Evolutionary conservation across 192 early-diverging fungal species (phyloP).

Genomic region (Gorgonomyces haynaldii): DNA sequence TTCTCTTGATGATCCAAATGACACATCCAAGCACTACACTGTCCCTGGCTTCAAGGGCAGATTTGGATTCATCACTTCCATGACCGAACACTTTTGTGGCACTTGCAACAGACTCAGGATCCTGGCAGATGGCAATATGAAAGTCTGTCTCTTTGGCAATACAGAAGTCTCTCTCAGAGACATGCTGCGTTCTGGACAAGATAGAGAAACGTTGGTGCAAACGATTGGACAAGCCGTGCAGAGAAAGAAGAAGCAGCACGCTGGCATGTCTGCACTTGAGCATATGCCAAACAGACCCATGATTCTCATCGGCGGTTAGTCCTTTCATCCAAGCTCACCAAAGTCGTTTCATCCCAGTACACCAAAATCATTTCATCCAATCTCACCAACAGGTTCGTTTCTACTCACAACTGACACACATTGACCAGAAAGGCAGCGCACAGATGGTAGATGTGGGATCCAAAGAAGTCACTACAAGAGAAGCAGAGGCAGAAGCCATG

Average conservation of each 20-base stretch:
- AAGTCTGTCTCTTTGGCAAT: constrained; percentile 89
- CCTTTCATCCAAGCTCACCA: too few relatives aligned
- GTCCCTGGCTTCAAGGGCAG: constrained; percentile 73
- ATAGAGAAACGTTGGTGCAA: constrained; percentile 56
- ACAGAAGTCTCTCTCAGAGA: constrained; percentile 78
- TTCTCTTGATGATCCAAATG: constrained; percentile 60
- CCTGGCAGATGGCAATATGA: constrained; percentile 88
- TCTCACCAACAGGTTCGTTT: too few relatives aligned
- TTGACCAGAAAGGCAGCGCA: constrained; percentile 63
- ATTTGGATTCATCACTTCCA: constrained; percentile 94
- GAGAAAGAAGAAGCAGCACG: constrained; percentile 86
- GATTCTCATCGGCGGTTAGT: constrained; percentile 84
- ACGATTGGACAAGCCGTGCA: constrained; percentile 63
- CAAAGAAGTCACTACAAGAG: constrained; percentile 59
- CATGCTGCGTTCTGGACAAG: constrained; percentile 49
- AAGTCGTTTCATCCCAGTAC: too few relatives aligned
- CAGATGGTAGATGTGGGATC: constrained; percentile 78
- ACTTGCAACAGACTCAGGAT: constrained; percentile 89
- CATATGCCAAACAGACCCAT: constrained; percentile 83
- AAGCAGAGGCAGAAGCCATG: constrained; percentile 58
- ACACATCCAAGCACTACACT: constrained; percentile 73
- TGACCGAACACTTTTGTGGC: constrained; percentile 95
- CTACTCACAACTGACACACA: constrained; percentile 71
- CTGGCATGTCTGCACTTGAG: constrained; percentile 79
- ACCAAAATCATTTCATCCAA: too few relatives aligned